Evolutionary conservation across 2,329 filamentous ascomycete species (phyloP).

Genomic region (Polychaeton citri): DNA sequence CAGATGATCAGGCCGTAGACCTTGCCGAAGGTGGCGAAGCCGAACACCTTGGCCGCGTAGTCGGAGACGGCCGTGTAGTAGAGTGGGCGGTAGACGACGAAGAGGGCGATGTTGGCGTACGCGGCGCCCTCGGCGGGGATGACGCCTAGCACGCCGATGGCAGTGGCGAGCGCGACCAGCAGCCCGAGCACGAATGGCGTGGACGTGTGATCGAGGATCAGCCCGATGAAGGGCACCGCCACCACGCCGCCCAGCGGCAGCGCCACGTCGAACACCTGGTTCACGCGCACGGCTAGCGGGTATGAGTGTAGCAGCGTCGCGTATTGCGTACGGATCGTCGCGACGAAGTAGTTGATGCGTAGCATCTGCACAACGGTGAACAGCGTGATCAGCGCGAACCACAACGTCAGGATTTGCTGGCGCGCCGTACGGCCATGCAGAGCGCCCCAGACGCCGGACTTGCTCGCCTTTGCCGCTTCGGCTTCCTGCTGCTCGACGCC

Average conservation of each 20-base stretch:
- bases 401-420: slow-evolving; percentile 64
- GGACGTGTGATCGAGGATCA: slow-evolving; percentile 62
- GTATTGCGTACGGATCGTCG: slow-evolving; percentile 74
- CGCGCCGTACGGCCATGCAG: slow-evolving; percentile 60
- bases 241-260: slow-evolving; percentile 71
- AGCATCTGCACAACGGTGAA: slow-evolving; percentile 53
- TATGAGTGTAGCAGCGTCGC: slow-evolving; percentile 53
- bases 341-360: slow-evolving; percentile 81
- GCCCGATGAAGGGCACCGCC: slow-evolving; percentile 76
- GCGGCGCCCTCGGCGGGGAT: slow-evolving; percentile 55
- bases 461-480: slow-evolving; percentile 57
- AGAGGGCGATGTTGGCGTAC: slow-evolving; percentile 63
- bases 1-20: slow-evolving; percentile 91
- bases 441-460: slow-evolving; percentile 73
- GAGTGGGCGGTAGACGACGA: slow-evolving; percentile 73
- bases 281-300: slow-evolving; percentile 51
- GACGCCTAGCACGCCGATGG: slow-evolving; percentile 64
- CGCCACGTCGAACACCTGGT: slow-evolving; percentile 76
- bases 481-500: slow-evolving; percentile 44
- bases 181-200: slow-evolving; percentile 57
- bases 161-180: slow-evolving; percentile 58
- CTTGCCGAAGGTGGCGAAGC: slow-evolving; percentile 80
- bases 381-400: slow-evolving; percentile 72
- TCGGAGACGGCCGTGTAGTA: slow-evolving; percentile 87
- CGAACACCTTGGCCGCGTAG: slow-evolving; percentile 83